Conservation (phyloP, 2,329 filamentous ascomycete species). For the Claviceps arundinis region DNA sequence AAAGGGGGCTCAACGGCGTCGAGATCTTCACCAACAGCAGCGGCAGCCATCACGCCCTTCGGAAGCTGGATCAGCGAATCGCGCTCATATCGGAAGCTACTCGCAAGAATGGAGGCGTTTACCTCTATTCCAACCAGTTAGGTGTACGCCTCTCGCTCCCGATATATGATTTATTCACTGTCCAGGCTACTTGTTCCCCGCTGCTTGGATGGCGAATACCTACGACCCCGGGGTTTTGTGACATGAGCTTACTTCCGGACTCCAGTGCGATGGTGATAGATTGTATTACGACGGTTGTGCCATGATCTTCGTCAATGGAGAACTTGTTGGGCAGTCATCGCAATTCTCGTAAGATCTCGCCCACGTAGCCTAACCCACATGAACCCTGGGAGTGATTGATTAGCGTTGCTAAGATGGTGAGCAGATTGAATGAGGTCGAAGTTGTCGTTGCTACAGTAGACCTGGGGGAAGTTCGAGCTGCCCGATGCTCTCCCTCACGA, state of each 20-base stretch:
- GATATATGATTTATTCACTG: not conserved
- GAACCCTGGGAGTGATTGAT: not conserved
- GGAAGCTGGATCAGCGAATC: conserved; percentile 5
- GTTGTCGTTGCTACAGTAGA: conserved; percentile 54
- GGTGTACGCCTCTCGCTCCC: not conserved
- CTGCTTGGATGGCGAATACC: not conserved
- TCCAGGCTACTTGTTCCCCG: not conserved
- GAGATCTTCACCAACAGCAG: conserved; percentile 6
- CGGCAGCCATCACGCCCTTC: conserved; percentile 4
- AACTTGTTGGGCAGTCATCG: conserved; percentile 47
- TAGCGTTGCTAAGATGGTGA: not conserved
- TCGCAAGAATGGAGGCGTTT: conserved; percentile 4
- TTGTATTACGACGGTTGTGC: conserved; percentile 16
- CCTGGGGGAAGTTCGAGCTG: conserved; percentile 50
- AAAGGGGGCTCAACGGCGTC: conserved; percentile 4
- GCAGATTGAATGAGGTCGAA: conserved; percentile 31
- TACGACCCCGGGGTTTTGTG: not conserved
- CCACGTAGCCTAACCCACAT: conserved; percentile 28
- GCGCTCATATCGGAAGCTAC: conserved; percentile 4
- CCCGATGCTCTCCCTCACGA: conserved; percentile 3
- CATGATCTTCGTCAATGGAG: conserved; percentile 51
- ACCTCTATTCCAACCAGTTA: conserved; percentile 4
- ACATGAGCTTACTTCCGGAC: not conserved
- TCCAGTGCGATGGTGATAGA: conserved; percentile 1
- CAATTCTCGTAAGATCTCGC: conserved; percentile 36